phyloP scores from a whole-genome alignment of 2,329 filamentous ascomycete genomes.

The Trichoderma breve region DNA sequence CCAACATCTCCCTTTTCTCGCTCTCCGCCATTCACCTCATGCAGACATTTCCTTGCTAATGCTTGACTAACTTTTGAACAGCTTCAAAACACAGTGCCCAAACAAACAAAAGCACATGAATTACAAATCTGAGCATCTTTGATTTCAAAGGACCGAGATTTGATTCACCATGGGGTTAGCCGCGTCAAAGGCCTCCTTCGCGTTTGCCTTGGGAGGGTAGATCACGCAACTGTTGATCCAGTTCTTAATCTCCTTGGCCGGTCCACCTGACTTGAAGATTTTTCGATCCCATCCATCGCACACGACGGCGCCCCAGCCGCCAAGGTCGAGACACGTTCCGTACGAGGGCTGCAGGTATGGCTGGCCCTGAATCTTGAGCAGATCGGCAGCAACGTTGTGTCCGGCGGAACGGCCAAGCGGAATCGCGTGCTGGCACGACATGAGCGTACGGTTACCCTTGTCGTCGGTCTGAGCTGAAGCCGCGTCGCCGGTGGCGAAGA shows the following conservation, averaged over 20 bases:
- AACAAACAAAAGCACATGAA: not conserved
- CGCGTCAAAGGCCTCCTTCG: constrained; percentile 6
- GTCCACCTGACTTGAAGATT: constrained; percentile 27
- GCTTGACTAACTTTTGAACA: not conserved
- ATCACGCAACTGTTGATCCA: constrained; percentile 36
- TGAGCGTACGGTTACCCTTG: constrained; percentile 31
- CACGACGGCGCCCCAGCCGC: constrained; percentile 30
- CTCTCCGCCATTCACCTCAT: not conserved
- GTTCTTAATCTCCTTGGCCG: constrained; percentile 35
- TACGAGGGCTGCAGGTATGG: constrained; percentile 33
- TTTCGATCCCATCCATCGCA: constrained; percentile 33
- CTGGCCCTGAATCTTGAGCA: constrained; percentile 28
- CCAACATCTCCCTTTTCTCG: not conserved
- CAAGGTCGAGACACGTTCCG: constrained; percentile 36
- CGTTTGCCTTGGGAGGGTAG: constrained; percentile 31
- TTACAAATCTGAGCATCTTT: not conserved
- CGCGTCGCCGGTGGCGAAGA: constrained; percentile 38
- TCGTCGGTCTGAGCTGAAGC: constrained; percentile 28
- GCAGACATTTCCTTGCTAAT: not conserved
- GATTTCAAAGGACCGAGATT: not conserved
- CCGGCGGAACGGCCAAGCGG: constrained; percentile 34
- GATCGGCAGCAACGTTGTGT: constrained; percentile 34
- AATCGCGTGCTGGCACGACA: constrained; percentile 41
- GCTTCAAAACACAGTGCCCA: not conserved
- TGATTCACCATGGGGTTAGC: not conserved